A percentile compares a stretch with the other conserved stretches of the same genome.
Evolutionary conservation across 306 rosid genomes (phyloP).

Genomic region (Biancaea sappan): DNA sequence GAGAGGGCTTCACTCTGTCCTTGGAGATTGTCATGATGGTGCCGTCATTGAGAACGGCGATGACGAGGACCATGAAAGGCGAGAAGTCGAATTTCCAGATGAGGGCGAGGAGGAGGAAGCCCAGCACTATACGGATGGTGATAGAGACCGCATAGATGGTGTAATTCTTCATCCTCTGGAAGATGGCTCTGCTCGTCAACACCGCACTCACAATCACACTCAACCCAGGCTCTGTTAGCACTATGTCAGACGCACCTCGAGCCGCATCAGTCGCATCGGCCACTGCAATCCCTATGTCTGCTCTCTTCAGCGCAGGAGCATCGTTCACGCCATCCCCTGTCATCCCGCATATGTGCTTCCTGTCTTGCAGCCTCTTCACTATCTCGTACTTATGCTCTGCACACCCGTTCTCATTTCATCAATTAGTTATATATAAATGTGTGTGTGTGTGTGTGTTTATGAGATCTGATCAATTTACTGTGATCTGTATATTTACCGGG

Average conservation of each 20-base stretch:
- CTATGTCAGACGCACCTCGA: slow-evolving; percentile 86
- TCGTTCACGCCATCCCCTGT: slow-evolving; percentile 98
- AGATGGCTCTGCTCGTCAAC: slow-evolving; percentile 86
- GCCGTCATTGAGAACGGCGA: slow-evolving; percentile 90
- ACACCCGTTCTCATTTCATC: too few relatives aligned
- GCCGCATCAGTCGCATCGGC: slow-evolving; percentile 97
- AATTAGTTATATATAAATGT: neutral
- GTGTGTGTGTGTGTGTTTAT: too few relatives aligned
- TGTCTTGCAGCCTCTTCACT: slow-evolving; percentile 79
- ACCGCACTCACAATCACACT: slow-evolving; percentile 89
- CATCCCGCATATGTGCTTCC: slow-evolving; percentile 88
- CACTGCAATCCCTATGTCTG: slow-evolving; percentile 94
- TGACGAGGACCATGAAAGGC: slow-evolving; percentile 90
- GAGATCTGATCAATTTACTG: too few relatives aligned
- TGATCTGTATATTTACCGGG: slow-evolving; percentile 67
- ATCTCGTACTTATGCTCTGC: slow-evolving; percentile 92
- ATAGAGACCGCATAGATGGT: slow-evolving; percentile 92
- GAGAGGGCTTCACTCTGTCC: slow-evolving; percentile 92
- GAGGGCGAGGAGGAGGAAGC: slow-evolving; percentile 80
- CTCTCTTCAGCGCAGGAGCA: slow-evolving; percentile 87
- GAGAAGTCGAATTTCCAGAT: slow-evolving; percentile 94
- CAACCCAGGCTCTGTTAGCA: slow-evolving; percentile 88
- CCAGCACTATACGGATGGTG: slow-evolving; percentile 80
- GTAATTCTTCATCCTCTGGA: slow-evolving; percentile 95
- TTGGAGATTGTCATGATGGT: slow-evolving; percentile 96